Percentiles rank a stretch among this genome's conserved stretches.
phyloP scores from a whole-genome alignment of 1,284 basidiomycete species.

The Limonomyces culmigenus region DNA sequence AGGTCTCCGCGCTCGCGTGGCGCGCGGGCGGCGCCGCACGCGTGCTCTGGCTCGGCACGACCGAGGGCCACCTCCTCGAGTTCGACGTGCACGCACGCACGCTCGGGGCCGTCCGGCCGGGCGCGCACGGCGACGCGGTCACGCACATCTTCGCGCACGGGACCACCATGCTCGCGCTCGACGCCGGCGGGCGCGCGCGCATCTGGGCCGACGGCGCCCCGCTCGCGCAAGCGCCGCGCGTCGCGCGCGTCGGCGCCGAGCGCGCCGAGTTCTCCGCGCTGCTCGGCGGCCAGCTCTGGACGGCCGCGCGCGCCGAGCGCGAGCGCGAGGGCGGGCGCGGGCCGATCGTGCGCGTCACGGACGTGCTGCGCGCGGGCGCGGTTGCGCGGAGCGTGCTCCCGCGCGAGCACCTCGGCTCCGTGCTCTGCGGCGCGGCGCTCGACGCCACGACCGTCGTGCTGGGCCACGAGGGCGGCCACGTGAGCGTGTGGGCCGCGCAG shows the following conservation, averaged over 20 bases:
- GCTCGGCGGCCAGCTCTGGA: conserved; percentile 68
- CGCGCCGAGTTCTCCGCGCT: conserved; percentile 67
- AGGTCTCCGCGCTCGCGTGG: conserved; percentile 65
- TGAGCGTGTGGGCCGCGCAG: conserved; percentile 58
- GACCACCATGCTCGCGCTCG: conserved; percentile 57
- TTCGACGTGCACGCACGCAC: conserved; percentile 48
- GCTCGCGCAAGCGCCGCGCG: conserved; percentile 30
- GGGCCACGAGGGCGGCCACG: conserved; percentile 86
- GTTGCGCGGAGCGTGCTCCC: conserved; percentile 32
- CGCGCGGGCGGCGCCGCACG: conserved; percentile 20
- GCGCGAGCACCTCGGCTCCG: conserved; percentile 54
- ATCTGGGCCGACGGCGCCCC: conserved; percentile 33
- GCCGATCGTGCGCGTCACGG: conserved; percentile 68
- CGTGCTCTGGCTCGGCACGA: conserved; percentile 69
- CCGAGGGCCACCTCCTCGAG: conserved; percentile 76
- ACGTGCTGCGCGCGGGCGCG: conserved; percentile 39
- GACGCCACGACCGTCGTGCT: conserved; percentile 67
- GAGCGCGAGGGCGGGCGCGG: conserved; percentile 29
- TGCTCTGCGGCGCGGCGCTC: conserved; percentile 68
- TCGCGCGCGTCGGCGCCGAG: conserved; percentile 62
- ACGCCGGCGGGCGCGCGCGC: conserved; percentile 70
- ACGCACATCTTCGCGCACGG: conserved; percentile 59
- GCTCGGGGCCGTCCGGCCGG: conserved; percentile 37
- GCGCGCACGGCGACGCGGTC: conserved; percentile 50
- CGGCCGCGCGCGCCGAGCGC: conserved; percentile 36